Base-by-base conservation (phyloP, 2,329 filamentous ascomycete genomes). In the Colletotrichum musae region DNA sequence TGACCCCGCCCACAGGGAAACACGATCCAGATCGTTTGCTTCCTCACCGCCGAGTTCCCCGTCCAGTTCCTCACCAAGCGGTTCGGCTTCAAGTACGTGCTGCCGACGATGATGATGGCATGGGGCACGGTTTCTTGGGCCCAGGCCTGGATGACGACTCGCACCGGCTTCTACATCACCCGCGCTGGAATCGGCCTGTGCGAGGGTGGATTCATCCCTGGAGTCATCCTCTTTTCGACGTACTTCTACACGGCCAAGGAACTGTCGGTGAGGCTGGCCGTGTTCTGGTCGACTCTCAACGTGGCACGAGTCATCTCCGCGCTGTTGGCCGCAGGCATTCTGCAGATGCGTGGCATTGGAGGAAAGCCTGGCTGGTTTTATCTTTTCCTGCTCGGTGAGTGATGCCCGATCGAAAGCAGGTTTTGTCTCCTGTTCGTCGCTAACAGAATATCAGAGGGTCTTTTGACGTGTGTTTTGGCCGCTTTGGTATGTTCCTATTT, bases 61-160 rank as follows among this genome's bases (percentile, higher is more conserved):
- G 90, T 88, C 0, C 88, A 91, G 73, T 81, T 91, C 7, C 74
- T 91, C n/a, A 86, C 83, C 48, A 91, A 91, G 76, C 85, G 84
- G 73, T 72, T 80, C 9, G 80, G 71, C 32, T 72, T 71, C 16
- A 78, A 80, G 58, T 74, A 76, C 7, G 80, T 79, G 75, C 73
- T 76, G 43, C 75, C 75, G 2, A 70, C 73, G 18, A 72, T 73
- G 56, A 74, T 75, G 54, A 63, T 72, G 64, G 69, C 64, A n/a
- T 73, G 72, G 72, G 68, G 69, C n/a, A 57, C 70, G n/a, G 71
- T 73, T 1, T 65, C 70, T 4, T 64, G 63, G 43, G 45, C 56
- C 0, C 73, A 74, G 61, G 48, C 72, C 58, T 82, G 80, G 77
- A 73, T 85, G 2, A 75, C 68, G 1, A 81, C 81, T 0, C 74